Evolutionary conservation across 441 rosid species (phyloP), one percentile per base, ranked within the genome.

Genomic region (Monsonia emarginata): DNA sequence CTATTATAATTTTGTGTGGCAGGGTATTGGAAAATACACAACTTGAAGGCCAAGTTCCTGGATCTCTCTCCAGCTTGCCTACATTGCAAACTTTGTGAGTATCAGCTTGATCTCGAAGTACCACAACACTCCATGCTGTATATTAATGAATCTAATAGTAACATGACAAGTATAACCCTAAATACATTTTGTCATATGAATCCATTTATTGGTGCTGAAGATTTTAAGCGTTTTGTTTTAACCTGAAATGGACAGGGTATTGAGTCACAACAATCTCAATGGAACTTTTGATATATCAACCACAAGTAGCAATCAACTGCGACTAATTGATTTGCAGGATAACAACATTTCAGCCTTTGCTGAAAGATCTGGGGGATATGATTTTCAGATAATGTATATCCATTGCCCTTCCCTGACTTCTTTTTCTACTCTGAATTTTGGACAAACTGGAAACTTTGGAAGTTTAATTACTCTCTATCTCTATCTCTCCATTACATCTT

Each of bases 81-180:
- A n/a, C 61, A 11, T 75, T 94, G 69, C 83, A 87, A 69, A 86
- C 83, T 0, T 80, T 86, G 97, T 90, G 63, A 76, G 93, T 75
- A 21, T 38, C 31, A 32, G 28, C 65, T 72, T 52, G 4, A 58
- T 61, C 24, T 72, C 28, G 5, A 3, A 25, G 4, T 44, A 32
- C 11, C 48, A 65, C 52, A 26, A 10, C 28, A 65, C 25, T 25
- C 27, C 7, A 31, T 31, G 36, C 4, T 31, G 7, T 9, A 3
- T 31, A 31, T 31, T 3, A 31, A 31, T 31, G 36, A 31, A 31
- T 32, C 38, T 10, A 32, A 32, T 32, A 32, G 38, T 32, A 5
- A 6, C 38, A 32, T 32, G 5, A 32, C 38, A 2, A n/a, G n/a
- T n/a, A n/a, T n/a, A n/a, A n/a, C n/a, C n/a, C n/a, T n/a, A n/a